A percentile compares a stretch with the other conserved stretches of the same genome.
phyloP scores from a whole-genome alignment of 2,329 filamentous ascomycete genomes.

The Cladosporium colombiae region DNA sequence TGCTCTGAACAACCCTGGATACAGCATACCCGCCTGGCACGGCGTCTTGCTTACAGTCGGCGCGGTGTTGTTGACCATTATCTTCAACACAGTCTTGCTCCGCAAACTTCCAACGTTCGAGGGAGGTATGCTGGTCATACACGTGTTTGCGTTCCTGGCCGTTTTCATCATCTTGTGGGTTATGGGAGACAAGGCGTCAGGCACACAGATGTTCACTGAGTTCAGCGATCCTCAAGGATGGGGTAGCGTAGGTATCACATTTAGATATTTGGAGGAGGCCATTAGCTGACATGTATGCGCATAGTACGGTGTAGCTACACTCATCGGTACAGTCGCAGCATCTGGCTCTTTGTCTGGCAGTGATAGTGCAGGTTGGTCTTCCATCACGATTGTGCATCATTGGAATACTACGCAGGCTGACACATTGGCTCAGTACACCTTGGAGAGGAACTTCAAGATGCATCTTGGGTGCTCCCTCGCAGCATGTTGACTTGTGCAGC shows the following conservation, averaged over 20 bases:
- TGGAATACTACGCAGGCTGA: no score
- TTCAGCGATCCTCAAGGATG: constrained; percentile 43
- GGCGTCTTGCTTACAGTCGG: constrained; percentile 40
- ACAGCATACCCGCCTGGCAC: constrained; percentile 44
- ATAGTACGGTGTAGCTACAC: constrained; percentile 15
- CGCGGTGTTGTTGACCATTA: constrained; percentile 12
- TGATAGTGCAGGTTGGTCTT: constrained; percentile 20
- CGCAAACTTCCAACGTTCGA: constrained; percentile 23
- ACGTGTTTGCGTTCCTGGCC: constrained; percentile 24
- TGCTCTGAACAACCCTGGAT: constrained; percentile 43
- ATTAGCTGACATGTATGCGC: no score
- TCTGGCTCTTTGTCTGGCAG: constrained; percentile 20
- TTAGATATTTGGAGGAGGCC: no score
- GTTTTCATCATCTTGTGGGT: constrained; percentile 24
- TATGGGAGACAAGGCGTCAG: constrained; percentile 27
- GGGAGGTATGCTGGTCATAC: constrained; percentile 22
- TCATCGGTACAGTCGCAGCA: constrained; percentile 20
- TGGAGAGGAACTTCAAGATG: constrained; percentile 26
- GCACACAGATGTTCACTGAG: constrained; percentile 35
- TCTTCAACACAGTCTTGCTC: constrained; percentile 25
- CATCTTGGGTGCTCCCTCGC: constrained; percentile 26
- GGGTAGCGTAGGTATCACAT: constrained; percentile 29
- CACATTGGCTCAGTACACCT: constrained; percentile 19
- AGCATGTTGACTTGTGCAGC: constrained; percentile 27
- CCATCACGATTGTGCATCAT: no score